A percentile compares a stretch with the other conserved stretches of the same genome.
Evolutionary conservation across 2,329 filamentous ascomycete genomes (phyloP).

Genomic region (Phialophora verrucosa): DNA sequence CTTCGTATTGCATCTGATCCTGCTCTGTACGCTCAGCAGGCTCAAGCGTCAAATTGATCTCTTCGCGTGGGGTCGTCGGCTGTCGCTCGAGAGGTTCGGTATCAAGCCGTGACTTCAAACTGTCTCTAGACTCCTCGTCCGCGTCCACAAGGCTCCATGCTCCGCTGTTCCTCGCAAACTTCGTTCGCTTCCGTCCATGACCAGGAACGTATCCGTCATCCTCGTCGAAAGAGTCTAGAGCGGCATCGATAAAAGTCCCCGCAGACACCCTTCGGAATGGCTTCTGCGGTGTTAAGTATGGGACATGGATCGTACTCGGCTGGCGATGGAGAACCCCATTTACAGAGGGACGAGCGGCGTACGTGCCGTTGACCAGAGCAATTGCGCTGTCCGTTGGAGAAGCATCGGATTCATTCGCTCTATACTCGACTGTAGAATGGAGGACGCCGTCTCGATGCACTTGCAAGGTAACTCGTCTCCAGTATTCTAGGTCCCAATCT

Average conservation of each 20-base stretch:
- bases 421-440: constrained; percentile 22
- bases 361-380: constrained; percentile 1
- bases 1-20: not conserved
- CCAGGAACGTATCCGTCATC: constrained; percentile 67
- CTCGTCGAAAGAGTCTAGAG: constrained; percentile 60
- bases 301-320: constrained; percentile 28
- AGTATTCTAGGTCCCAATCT: constrained; percentile 62
- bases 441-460: constrained; percentile 18
- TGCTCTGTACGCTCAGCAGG: not conserved
- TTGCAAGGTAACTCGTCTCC: constrained; percentile 18
- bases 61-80: constrained; percentile 11
- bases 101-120: not conserved
- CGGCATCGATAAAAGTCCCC: constrained; percentile 31
- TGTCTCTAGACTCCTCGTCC: constrained; percentile 32
- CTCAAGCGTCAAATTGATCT: not conserved
- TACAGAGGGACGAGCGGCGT: not conserved
- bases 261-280: constrained; percentile 16
- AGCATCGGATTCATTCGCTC: constrained; percentile 12
- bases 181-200: constrained; percentile 71
- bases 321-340: constrained; percentile 15
- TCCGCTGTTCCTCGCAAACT: constrained; percentile 69
- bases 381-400: not conserved
- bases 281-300: constrained; percentile 29
- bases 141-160: constrained; percentile 75
- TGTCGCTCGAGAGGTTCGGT: not conserved